phyloP scores from a whole-genome alignment of 208 protist species.

The Herpetomonas tarakana region DNA sequence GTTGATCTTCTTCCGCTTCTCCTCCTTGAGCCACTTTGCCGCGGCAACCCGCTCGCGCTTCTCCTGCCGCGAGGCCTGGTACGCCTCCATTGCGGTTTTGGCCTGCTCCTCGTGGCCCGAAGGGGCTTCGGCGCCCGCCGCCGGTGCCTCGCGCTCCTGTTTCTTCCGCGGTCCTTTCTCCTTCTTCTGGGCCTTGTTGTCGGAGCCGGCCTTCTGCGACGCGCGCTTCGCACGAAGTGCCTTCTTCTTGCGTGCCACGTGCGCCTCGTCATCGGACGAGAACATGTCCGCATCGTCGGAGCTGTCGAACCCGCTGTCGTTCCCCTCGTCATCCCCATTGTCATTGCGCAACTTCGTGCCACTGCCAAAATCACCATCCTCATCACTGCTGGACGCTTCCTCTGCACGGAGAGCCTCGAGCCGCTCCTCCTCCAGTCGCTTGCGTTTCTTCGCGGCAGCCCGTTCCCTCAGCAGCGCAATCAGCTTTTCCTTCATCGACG shows the following conservation, averaged over 20 bases:
- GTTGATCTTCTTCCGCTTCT: slow-evolving; percentile 84
- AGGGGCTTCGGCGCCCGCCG: not conserved
- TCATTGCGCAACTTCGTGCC: slow-evolving; percentile 10
- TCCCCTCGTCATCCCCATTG: not conserved
- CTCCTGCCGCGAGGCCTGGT: slow-evolving; percentile 48
- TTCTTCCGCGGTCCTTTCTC: slow-evolving; percentile 1
- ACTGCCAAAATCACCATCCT: not conserved
- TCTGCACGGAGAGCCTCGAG: not conserved
- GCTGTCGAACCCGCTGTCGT: slow-evolving; percentile 16
- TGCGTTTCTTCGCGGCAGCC: not conserved
- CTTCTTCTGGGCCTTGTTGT: slow-evolving; percentile 11
- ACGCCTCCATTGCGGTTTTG: slow-evolving; percentile 38
- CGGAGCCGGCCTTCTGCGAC: not conserved
- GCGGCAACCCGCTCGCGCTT: slow-evolving; percentile 76
- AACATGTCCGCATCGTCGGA: slow-evolving; percentile 11
- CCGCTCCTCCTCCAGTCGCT: not conserved
- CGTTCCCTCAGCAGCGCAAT: slow-evolving; percentile 1
- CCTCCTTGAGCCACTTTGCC: slow-evolving; percentile 81
- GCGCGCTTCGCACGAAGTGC: not conserved
- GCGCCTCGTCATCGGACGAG: not conserved
- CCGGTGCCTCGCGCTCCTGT: not conserved
- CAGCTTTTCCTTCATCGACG: not conserved
- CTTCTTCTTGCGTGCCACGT: slow-evolving; percentile 12
- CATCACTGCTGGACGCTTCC: slow-evolving; percentile 1
- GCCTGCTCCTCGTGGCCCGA: not conserved